Evolutionary conservation across 768 basidiomycete species (phyloP), one percentile per base, ranked within the genome.

Genomic region (Podaxis sp.): DNA sequence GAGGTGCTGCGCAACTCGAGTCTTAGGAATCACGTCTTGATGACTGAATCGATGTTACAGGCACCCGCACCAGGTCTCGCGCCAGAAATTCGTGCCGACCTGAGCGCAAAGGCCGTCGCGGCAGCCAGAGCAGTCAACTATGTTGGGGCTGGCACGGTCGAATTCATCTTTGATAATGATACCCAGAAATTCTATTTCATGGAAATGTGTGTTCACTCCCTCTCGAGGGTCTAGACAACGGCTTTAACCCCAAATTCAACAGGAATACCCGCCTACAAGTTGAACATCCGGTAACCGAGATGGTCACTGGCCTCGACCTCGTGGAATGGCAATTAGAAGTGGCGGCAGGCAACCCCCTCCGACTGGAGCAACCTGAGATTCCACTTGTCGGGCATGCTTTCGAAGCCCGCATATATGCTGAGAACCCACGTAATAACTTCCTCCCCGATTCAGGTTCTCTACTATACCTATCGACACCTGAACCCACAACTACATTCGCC

Each of bases 281-380:
- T 32, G 92, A 95, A 66, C 94, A 95, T 70, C 93, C 93, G 13
- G 91, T 96, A 28, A 95, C 94, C 0, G 94, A 95, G 73, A 95
- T 95, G 89, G 85, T 97, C 54, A 97, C 95, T 0, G 93, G 93
- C 1, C 79, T 94, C 25, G 95, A 98, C 68, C 85, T 98, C 4
- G 95, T 98, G 6, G 90, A 96, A 73, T 96, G 94, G 94, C 95
- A 98, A 69, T 78, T 97, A 21, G 89, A 93, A 78, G 91, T 96
- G 38, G 94, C 95, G 11, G 89, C 90, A 14, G 93, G 95, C 0
- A 96, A 96, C 71, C 80, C 86, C 0, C 81, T 98, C 28, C 91
- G 93, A 9, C 79, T 96, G 28, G 67, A 73, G 0, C 95, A 97
- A 71, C 79, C 82, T 0, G 76, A 86, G 14, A 89, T 98, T 58